Conservation (phyloP, 371 early-diverging fungal species). For the Sporodiniella umbellata region DNA sequence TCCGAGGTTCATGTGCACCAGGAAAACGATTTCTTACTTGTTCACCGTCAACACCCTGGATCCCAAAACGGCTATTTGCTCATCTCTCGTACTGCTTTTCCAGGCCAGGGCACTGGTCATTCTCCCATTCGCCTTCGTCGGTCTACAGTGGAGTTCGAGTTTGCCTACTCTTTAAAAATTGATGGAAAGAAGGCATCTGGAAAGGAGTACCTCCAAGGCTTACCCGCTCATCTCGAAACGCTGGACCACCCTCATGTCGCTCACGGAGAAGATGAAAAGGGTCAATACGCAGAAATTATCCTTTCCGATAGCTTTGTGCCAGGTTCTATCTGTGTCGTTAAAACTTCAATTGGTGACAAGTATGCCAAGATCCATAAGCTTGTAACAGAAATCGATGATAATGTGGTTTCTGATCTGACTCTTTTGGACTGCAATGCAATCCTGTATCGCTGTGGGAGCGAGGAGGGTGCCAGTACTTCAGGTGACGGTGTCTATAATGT, state of each 20-base stretch:
- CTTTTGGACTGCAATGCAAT: conserved; percentile 76
- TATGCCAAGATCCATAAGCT: conserved; percentile 40
- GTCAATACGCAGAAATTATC: conserved; percentile 57
- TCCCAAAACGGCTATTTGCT: conserved; percentile 89
- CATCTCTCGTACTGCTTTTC: conserved; percentile 86
- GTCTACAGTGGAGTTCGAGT: conserved; percentile 50
- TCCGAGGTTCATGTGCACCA: conserved; percentile 93
- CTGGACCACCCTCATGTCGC: conserved; percentile 52
- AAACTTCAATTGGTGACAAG: conserved; percentile 55
- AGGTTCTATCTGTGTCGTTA: conserved; percentile 69
- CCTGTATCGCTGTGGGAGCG: conserved; percentile 80
- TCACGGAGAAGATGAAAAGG: conserved; percentile 44
- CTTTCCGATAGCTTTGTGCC: conserved; percentile 62
- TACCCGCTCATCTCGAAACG: conserved; percentile 47
- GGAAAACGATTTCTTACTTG: conserved; percentile 85
- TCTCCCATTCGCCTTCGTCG: conserved; percentile 64
- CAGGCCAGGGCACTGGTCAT: conserved; percentile 35
- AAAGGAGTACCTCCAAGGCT: conserved; percentile 48
- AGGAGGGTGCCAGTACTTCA: conserved; percentile 75
- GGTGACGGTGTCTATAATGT: conserved; percentile 83
- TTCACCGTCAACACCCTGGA: conserved; percentile 90
- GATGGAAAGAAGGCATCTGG: conserved; percentile 10
- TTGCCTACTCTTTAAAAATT: conserved; percentile 51
- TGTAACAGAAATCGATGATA: conserved; percentile 39
- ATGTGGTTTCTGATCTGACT: conserved; percentile 45